Evolutionary conservation across 192 early-diverging fungal genomes (phyloP), one percentile per base, ranked within the genome.

Genomic region (Thamnidium elegans): DNA sequence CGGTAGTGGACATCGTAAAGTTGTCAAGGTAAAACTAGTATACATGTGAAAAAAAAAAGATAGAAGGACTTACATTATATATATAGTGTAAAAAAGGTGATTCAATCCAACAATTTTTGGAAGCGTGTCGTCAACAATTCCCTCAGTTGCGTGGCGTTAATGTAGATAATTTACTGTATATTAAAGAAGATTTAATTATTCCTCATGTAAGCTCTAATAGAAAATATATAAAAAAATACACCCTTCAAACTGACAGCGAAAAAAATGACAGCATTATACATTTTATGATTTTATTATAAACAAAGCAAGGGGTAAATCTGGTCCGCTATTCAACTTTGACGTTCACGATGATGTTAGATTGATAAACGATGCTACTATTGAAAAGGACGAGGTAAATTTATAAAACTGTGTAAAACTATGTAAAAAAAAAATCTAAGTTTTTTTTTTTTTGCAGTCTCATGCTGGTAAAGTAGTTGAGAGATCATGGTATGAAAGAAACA

Each of bases 211-310:
- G 83, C 71, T 54, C 36, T 47, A n/a, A 58, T 1, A 43, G 30
- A 58, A 44, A 26, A 39, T 8, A 52, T 26, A 26, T 26, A 26
- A 26, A 26, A n/a, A 26, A 26, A 14, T 11, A 8, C 3, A 42
- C 20, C 5, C 7, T 20, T 4, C 3, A 6, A 26, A 44, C 5
- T 43, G 39, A 13, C 26, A 26, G 26, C 26, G 3, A 26, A 26
- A 26, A 26, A 26, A 26, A 26, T 26, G 39, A 58, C 23, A 83
- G 66, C 88, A 92, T 62, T 88, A 87, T 63, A 87, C 91, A 21
- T 91, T 93, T 67, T 98, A 98, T 77, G 96, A 98, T 72, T 94
- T 98, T 66, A 96, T 96, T 42, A 76, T 96, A 64, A 96, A 94
- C 79, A 92, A 93, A 70, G 89, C 91, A 36, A 82, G 96, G n/a